Evolutionary conservation across 164 flowering plant species (phyloP).

Genomic region (Vitis labrusca): DNA sequence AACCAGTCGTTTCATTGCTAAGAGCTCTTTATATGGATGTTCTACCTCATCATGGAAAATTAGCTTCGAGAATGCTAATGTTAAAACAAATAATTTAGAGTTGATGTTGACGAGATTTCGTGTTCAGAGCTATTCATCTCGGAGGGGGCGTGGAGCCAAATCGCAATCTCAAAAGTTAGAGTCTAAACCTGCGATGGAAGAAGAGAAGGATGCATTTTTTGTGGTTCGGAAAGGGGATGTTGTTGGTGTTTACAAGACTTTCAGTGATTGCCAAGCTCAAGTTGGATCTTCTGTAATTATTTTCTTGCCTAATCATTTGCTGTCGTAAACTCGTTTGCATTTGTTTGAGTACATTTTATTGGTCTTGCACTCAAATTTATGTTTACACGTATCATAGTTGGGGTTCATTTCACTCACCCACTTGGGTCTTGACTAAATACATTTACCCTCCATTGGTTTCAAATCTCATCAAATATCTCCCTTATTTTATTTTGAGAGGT

Average conservation of each 20-base stretch:
- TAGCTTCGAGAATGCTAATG: slow-evolving; percentile 23
- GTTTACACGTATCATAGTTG: too few species aligned
- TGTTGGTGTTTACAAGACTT: slow-evolving; percentile 74
- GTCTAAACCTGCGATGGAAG: slow-evolving; percentile 37
- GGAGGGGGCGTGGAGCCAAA: slow-evolving; percentile 16
- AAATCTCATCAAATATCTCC: too few species aligned
- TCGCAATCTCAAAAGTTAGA: slow-evolving; percentile 24
- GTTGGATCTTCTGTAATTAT: slow-evolving; percentile 63
- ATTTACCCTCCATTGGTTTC: too few species aligned
- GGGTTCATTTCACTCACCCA: too few species aligned
- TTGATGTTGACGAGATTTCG: slow-evolving; percentile 32
- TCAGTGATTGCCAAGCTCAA: slow-evolving; percentile 83
- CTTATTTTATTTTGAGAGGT: too few species aligned
- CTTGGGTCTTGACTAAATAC: too few species aligned
- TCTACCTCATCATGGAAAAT: slow-evolving; percentile 28
- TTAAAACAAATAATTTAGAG: slow-evolving; percentile 28
- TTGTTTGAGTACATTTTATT: too few species aligned
- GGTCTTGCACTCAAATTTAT: too few species aligned
- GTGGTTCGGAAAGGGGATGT: slow-evolving; percentile 91
- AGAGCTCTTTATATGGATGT: slow-evolving; percentile 18
- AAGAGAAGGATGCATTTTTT: slow-evolving; percentile 68
- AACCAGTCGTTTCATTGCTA: slow-evolving; percentile 24
- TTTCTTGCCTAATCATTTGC: slow-evolving; percentile 1
- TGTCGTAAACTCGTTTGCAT: too few species aligned
- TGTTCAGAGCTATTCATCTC: slow-evolving; percentile 49